Base-by-base conservation (phyloP, 192 early-diverging fungal species). In the Radiomyces spectabilis region DNA sequence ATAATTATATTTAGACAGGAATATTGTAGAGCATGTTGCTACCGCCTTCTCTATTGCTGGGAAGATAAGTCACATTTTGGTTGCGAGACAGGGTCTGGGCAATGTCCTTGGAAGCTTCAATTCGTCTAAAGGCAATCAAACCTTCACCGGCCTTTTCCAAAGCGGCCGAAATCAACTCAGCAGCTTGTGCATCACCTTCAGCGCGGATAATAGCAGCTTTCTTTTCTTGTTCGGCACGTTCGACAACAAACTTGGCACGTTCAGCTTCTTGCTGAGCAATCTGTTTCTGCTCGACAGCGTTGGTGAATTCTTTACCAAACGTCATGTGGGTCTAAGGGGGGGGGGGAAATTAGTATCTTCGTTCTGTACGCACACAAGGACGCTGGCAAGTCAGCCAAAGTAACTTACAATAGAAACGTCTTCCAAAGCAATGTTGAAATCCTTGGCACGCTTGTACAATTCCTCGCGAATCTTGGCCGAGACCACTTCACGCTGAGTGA, bases 201-300 rank as follows among this genome's bases (percentile, higher is more conserved):
- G 97, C 97, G 38, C 93, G 82, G 71, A 99, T 99, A 59, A 99
- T 87, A 10, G 88, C 82, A 8, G 97, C 97, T 64, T 85, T 81
- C 77, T 94, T 97, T 68, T 99, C 97, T 74, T 97, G 94, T 75
- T 99, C 92, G 19, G 97, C 97, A 76, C 59, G 62, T 68, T 99
- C 97, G 25, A 99, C 97, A 45, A 97, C 81, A 76, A 97, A 99
- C 63, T 89, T 87, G 33, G 97, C 97, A 50, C 97, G 89, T 73
- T 99, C 97, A 42, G 97, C 97, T 68, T 97, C 97, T 77, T 99
- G 97, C 63, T 99, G 95, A 37, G 97, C 92, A 79, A 98, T 96
- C 66, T 94, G 91, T 79, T 97, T 96, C 65, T 94, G 88, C 71
- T 97, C 95, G 52, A 99, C 96, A 40, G 96, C 96, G 51, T 92